Evolutionary conservation across 2,329 filamentous ascomycete genomes (phyloP).

Genomic region (Verticillium nubilum): DNA sequence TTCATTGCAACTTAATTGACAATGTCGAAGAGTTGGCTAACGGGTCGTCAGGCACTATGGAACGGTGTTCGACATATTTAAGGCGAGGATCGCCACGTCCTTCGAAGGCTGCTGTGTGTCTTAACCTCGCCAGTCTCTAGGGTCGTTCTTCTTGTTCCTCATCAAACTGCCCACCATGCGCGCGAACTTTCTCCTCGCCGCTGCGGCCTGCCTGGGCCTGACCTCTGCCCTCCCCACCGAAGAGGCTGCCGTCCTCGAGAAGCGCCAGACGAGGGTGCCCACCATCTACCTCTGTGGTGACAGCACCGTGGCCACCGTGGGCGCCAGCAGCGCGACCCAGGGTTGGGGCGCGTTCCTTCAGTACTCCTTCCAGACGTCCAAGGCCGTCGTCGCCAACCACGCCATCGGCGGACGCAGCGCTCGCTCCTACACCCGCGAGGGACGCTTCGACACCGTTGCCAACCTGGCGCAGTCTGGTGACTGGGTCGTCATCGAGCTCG

Average conservation of each 20-base stretch:
- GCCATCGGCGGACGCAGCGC: constrained; percentile 63
- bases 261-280: background rate
- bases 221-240: constrained; percentile 14
- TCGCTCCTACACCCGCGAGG: constrained; percentile 61
- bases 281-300: constrained; percentile 55
- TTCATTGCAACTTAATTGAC: background rate
- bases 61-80: background rate
- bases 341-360: constrained; percentile 60
- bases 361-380: constrained; percentile 32
- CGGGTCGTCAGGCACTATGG: background rate
- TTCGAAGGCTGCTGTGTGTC: too few species aligned
- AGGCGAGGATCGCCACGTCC: background rate
- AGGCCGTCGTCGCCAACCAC: constrained; percentile 48
- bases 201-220: constrained; percentile 6
- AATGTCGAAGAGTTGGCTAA: background rate
- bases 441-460: constrained; percentile 55
- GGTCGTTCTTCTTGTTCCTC: background rate
- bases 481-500: constrained; percentile 66
- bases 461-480: constrained; percentile 49
- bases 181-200: constrained; percentile 1
- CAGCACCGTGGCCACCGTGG: constrained; percentile 49
- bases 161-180: background rate
- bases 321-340: constrained; percentile 35
- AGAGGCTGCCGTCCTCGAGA: constrained; percentile 2
- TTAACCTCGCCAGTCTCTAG: background rate